A percentile compares a stretch with the other conserved stretches of the same genome.
Conservation (phyloP, 106 monocot species). For the Apostasia shenzhenica region DNA sequence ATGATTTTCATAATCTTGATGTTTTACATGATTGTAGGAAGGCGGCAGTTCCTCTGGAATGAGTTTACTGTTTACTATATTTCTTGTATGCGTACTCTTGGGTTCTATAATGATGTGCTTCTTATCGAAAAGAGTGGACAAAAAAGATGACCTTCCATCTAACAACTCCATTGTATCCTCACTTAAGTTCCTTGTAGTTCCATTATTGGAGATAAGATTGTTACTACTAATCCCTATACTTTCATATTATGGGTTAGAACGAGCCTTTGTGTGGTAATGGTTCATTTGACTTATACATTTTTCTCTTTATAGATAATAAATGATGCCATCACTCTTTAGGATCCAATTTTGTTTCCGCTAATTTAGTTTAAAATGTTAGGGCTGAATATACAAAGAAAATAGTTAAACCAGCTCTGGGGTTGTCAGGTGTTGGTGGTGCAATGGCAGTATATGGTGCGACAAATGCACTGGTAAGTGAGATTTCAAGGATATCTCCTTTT, state of each 20-base stretch:
- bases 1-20: not conserved
- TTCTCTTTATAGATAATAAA: not conserved
- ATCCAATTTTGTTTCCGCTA: not conserved
- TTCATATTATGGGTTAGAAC: constrained; percentile 82
- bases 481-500: not conserved
- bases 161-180: constrained; percentile 26
- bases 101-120: constrained; percentile 76
- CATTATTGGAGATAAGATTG: constrained; percentile 57
- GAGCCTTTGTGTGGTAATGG: constrained; percentile 85
- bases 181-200: constrained; percentile 55
- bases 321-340: no score
- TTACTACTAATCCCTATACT: constrained; percentile 76
- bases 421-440: constrained; percentile 89
- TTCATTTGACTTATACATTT: not conserved
- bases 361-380: constrained; percentile 24
- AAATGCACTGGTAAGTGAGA: constrained; percentile 69
- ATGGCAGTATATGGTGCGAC: constrained; percentile 87
- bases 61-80: constrained; percentile 66
- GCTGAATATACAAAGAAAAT: constrained; percentile 88
- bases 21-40: constrained; percentile 29
- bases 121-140: constrained; percentile 66
- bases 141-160: constrained; percentile 19
- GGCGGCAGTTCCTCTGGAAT: constrained; percentile 48
- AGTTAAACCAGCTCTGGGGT: constrained; percentile 76
- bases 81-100: constrained; percentile 64